Percentiles rank a stretch among this genome's conserved stretches.
Conservation (phyloP, 306 rosid species). For the Castanea mollissima region DNA sequence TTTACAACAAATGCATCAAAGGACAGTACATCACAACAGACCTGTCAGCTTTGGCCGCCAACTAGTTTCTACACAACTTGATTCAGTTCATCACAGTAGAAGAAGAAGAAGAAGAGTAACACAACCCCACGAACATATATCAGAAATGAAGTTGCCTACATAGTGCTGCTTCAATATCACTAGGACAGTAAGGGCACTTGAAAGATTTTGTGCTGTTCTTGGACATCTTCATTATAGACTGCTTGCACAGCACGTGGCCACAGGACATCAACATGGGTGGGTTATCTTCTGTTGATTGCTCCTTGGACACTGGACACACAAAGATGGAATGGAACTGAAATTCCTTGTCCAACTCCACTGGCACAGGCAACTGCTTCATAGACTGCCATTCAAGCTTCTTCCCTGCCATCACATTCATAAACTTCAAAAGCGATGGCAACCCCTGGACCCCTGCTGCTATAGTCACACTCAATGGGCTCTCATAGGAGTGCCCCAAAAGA, state of each 20-base stretch:
- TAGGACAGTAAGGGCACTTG: conserved; percentile 87
- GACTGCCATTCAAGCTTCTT: conserved; percentile 92
- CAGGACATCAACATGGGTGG: conserved; percentile 91
- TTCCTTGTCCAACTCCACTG: conserved; percentile 69
- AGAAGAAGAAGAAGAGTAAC: not conserved
- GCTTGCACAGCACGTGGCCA: conserved; percentile 95
- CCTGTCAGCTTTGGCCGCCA: conserved; percentile 26
- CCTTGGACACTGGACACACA: conserved; percentile 97
- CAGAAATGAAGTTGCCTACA: conserved; percentile 66
- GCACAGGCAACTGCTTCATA: conserved; percentile 78
- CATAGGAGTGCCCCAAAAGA: conserved; percentile 70
- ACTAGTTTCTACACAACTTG: conserved; percentile 32
- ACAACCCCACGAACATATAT: conserved; percentile 26
- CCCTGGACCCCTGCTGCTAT: conserved; percentile 79
- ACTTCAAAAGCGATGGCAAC: conserved; percentile 76
- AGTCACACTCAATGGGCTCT: conserved; percentile 77
- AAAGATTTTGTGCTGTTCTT: conserved; percentile 72
- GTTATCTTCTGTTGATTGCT: conserved; percentile 79
- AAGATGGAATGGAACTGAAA: conserved; percentile 93
- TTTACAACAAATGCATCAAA: conserved; percentile 46
- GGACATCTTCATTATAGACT: conserved; percentile 87
- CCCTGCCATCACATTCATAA: conserved; percentile 79
- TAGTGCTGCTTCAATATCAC: conserved; percentile 53
- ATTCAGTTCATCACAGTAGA: conserved; percentile 32
- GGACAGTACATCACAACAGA: conserved; percentile 28